Evolutionary conservation across 2,329 filamentous ascomycete species (phyloP), one percentile per base, ranked within the genome.

Genomic region (Pestalotiopsis sp.): DNA sequence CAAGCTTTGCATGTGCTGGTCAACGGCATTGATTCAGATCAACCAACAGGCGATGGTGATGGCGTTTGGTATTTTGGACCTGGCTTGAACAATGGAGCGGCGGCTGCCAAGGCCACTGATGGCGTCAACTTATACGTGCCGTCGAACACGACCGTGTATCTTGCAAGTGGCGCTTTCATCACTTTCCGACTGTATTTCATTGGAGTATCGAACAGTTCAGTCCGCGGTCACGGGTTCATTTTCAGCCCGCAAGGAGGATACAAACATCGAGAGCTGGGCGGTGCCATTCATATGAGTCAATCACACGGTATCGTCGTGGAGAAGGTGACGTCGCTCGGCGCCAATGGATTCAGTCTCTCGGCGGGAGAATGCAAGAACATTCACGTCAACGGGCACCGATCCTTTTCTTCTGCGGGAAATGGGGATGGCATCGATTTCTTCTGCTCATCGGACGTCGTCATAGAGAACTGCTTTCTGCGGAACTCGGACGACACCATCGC

Each of bases 381-480:
- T 27, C 59, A 36, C 9, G 31, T 62, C 13, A 36, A 62, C 25
- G 31, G 31, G 2, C 41, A 62, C 2, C 59, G 59, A 1, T 62
- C 59, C 12, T 62, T 62, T 20, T 40, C 59, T 14, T 62, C 59
- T 0, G n/a, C n/a, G 3, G 59, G 59, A 0, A 62, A 62, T 12
- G 59, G 59, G 4, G 59, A 62, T 36, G 59, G 59, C 31, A 36
- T 62, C 31, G 59, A 62, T 17, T 62, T 62, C 59, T 62, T 62
- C 59, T 62, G 59, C 59, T 62, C 59, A 0, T 36, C n/a, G 6
- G 59, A 62, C 31, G 11, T 62, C 1, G 1, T 36, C 27, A 36
- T 62, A 2, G 59, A 62, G 31, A 36, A 62, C 31, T 62, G 59
- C 6, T 62, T 62, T 27, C 31, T 62, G 13, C 59, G 59, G 1